Conservation (phyloP, 345 rosid species). For the Linum tenue region DNA sequence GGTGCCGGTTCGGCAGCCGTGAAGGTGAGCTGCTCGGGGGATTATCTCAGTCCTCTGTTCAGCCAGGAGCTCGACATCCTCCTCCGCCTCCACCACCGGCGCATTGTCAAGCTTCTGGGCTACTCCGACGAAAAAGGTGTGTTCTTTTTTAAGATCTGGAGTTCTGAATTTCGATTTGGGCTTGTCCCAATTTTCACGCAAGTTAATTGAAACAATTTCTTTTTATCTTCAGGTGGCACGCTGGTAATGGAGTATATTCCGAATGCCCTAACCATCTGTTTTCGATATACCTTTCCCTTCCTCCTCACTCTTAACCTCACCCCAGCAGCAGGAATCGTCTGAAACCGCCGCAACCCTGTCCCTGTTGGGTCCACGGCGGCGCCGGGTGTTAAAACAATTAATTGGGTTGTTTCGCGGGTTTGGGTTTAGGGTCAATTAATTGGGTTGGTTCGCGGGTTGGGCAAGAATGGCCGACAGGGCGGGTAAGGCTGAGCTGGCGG, state of each 20-base stretch:
- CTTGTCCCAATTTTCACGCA: neutral
- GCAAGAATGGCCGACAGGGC: no score
- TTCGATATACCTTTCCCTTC: no score
- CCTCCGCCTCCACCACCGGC: neutral
- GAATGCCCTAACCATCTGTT: no score
- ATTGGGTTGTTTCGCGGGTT: no score
- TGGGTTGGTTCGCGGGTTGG: no score
- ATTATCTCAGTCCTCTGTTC: neutral
- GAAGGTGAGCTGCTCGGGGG: constrained; percentile 40
- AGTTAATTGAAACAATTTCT: neutral
- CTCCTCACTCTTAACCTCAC: no score
- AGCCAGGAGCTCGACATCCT: neutral
- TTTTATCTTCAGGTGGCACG: constrained; percentile 47
- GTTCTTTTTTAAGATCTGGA: neutral
- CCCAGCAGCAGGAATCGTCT: neutral
- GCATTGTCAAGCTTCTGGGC: neutral
- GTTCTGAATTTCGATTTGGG: no score
- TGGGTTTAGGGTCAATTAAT: no score
- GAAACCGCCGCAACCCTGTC: constrained; percentile 2
- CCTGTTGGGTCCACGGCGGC: neutral
- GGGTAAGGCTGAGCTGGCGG: no score
- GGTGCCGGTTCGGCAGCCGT: constrained; percentile 39
- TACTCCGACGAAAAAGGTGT: neutral
- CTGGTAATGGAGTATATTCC: constrained; percentile 57
- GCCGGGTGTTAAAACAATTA: neutral